Evolutionary conservation across 164 flowering plant species (phyloP).

Genomic region (Stephania japonica): DNA sequence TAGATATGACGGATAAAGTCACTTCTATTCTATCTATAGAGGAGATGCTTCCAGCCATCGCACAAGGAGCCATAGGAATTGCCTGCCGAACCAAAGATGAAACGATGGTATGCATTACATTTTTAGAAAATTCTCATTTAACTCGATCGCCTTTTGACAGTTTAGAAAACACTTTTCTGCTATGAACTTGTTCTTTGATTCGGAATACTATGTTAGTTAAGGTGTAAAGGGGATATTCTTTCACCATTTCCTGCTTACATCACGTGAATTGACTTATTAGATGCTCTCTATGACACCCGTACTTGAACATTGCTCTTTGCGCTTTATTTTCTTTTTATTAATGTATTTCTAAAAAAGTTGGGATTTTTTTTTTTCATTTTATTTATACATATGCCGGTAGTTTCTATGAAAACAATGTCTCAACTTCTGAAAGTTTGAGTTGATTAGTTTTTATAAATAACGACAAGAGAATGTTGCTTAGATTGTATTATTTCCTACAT

Average conservation of each 20-base stretch:
- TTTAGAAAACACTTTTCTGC: background rate
- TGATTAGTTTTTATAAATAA: too few relatives aligned
- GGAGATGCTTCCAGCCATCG: constrained; percentile 99
- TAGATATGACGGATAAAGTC: constrained; percentile 79
- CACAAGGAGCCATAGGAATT: constrained; percentile 99
- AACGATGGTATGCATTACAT: constrained; percentile 59
- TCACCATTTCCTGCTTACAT: background rate
- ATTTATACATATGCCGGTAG: too few relatives aligned
- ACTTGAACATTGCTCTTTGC: too few relatives aligned
- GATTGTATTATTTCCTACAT: too few relatives aligned
- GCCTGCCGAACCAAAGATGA: constrained; percentile 86
- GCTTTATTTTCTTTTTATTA: too few relatives aligned
- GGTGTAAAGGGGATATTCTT: background rate
- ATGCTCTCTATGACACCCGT: background rate
- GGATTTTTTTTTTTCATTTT: too few relatives aligned
- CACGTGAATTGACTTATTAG: background rate
- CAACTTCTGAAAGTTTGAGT: too few relatives aligned
- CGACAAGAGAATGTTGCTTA: too few relatives aligned
- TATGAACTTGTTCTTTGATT: background rate
- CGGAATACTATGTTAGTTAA: background rate
- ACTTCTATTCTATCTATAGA: constrained; percentile 69
- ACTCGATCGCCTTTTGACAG: background rate
- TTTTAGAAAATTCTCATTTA: background rate
- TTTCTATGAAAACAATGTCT: too few relatives aligned
- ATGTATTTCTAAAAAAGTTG: too few relatives aligned